phyloP scores from a whole-genome alignment of 306 rosid genomes.

The Cajanus cajan region DNA sequence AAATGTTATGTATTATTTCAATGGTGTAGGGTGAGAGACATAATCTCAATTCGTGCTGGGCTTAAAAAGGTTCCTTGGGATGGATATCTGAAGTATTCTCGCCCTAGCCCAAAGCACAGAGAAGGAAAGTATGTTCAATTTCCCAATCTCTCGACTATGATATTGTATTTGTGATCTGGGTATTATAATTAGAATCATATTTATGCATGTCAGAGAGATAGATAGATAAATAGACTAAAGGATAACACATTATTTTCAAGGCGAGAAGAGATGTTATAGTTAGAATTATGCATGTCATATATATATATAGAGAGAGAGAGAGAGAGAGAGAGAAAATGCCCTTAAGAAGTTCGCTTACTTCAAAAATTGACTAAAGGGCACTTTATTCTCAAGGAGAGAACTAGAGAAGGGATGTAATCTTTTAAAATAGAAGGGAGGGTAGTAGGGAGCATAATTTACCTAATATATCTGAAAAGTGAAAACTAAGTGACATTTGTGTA shows the following conservation, averaged over 20 bases:
- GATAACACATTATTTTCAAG: too few relatives aligned
- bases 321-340: not conserved
- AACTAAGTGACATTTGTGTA: not conserved
- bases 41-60: constrained; percentile 74
- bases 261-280: too few relatives aligned
- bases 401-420: not conserved
- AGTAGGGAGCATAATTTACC: not conserved
- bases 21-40: constrained; percentile 68
- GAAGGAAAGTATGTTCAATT: constrained; percentile 54
- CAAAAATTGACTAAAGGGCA: not conserved
- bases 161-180: not conserved
- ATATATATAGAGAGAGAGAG: too few relatives aligned
- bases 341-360: not conserved
- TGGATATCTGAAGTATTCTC: constrained; percentile 81
- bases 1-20: not conserved
- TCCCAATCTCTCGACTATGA: not conserved
- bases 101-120: constrained; percentile 78
- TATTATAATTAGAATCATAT: not conserved
- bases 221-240: too few relatives aligned
- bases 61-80: constrained; percentile 92
- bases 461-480: not conserved
- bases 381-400: not conserved
- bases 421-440: not conserved
- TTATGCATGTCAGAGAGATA: too few relatives aligned
- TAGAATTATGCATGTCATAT: not conserved